Percentiles rank a stretch among this genome's conserved stretches.
Conservation (phyloP, 2,329 filamentous ascomycete genomes). For the Hypoxylon rubiginosum region DNA sequence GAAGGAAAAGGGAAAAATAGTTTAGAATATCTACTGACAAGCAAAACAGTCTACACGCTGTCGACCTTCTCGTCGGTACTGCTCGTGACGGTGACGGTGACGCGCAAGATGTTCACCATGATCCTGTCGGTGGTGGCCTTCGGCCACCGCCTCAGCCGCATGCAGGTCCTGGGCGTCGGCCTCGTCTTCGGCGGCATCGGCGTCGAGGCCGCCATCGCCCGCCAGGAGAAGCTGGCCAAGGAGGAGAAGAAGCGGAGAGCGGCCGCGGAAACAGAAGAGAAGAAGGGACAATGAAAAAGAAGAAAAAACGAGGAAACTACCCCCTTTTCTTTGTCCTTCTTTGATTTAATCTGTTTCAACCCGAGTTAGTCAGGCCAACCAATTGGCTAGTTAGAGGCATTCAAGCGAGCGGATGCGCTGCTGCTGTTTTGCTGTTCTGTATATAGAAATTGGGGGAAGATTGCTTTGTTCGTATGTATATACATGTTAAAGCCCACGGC, state of each 20-base stretch:
- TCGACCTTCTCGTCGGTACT: slow-evolving; percentile 92
- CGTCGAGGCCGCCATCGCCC: slow-evolving; percentile 85
- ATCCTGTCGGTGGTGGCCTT: slow-evolving; percentile 95
- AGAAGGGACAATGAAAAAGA: slow-evolving; percentile 36
- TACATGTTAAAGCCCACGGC: neutral
- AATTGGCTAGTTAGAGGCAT: neutral
- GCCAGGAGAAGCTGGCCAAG: slow-evolving; percentile 87
- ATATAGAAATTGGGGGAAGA: neutral
- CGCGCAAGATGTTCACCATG: slow-evolving; percentile 99
- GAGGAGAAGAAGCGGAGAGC: slow-evolving; percentile 70
- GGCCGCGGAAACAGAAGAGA: slow-evolving; percentile 54
- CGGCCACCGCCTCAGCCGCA: slow-evolving; percentile 85
- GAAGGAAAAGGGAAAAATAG: slow-evolving; percentile 38
- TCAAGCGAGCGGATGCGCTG: neutral
- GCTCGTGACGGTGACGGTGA: slow-evolving; percentile 96
- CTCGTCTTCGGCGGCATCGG: slow-evolving; percentile 97
- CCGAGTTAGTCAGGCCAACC: too few relatives aligned
- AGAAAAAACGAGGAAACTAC: neutral
- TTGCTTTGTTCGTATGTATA: slow-evolving; percentile 6
- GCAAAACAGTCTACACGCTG: slow-evolving; percentile 81
- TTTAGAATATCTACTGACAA: too few relatives aligned
- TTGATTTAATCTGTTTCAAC: too few relatives aligned
- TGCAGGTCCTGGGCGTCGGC: slow-evolving; percentile 93
- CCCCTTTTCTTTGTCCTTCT: too few relatives aligned
- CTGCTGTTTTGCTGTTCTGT: neutral